Base-by-base conservation (phyloP, 2,329 filamentous ascomycete genomes). In the Paraphoma sp. region DNA sequence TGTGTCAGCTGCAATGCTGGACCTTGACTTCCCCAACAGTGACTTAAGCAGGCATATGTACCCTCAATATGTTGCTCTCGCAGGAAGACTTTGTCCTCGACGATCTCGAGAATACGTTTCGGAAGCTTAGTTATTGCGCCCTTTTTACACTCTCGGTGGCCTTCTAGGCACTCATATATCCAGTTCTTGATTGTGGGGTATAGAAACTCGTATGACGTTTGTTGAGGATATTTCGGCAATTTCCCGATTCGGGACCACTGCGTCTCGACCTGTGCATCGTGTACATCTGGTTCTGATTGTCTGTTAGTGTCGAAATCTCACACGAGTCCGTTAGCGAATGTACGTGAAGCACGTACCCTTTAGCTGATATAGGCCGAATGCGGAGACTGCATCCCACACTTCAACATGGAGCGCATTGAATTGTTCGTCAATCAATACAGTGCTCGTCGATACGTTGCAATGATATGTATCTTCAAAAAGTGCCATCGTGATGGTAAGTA, bases 41-140 rank as follows among this genome's bases (percentile, higher is more conserved):
- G 52, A 33, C 52, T 55, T 6, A 59, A 23, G 18, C 52, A 59
- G 9, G 46, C n/a, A 45, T 55, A 59, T 31, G 4, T 16, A 8
- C 11, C 40, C 16, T 42, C 8, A 14, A 16, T 17, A 16, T 16
- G 4, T 42, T 42, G 14, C 16, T 42, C 40, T 42, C 40, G 40
- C 16, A 42, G 40, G 16, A 42, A 42, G 14, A 42, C 10, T 8
- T 16, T 11, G 40, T 16, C 16, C 4, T n/a, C 33, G n/a, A 38
- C 33, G 16, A 42, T 16, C 16, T 42, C 14, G 12, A 42, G 12
- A 17, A 42, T n/a, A 4, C 40, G 12, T 16, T 42, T 42, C 3
- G 40, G 40, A 3, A 42, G 40, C 8, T 16, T 14, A n/a, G 40
- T 9, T 8, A 42, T 17, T n/a, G 11, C 8, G 16, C n/a, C 4